These are phyloP conservation scores for Mimosa bimucronata DNA, from an alignment of 306 rosid genomes.

Conservation along the genomic window DNA sequence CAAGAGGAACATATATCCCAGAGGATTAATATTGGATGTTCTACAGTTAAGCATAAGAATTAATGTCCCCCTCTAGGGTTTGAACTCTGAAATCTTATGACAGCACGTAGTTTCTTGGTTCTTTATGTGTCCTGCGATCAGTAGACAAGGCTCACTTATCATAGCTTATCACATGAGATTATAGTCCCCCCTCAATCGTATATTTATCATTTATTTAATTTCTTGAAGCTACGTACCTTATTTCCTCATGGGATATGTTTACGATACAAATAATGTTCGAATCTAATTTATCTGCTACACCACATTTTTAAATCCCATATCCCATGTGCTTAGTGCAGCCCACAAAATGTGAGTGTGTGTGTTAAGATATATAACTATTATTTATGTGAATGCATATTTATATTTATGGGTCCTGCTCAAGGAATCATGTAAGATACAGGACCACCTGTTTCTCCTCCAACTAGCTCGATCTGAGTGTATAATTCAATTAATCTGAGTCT, in stretches of 20 bases:
- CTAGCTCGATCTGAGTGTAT: slow-evolving; percentile 37
- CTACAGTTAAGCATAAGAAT: slow-evolving; percentile 52
- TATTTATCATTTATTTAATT: slow-evolving; percentile 22
- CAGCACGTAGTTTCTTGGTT: slow-evolving; percentile 54
- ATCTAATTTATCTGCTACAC: slow-evolving; percentile 50
- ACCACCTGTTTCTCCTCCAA: slow-evolving; percentile 33
- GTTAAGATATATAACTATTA: not conserved
- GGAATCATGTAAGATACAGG: slow-evolving; percentile 29
- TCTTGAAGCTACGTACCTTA: slow-evolving; percentile 9
- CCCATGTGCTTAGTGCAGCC: slow-evolving; percentile 76
- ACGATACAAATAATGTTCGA: not conserved
- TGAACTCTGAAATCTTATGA: slow-evolving; percentile 48
- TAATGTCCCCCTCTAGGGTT: slow-evolving; percentile 52
- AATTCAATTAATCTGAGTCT: not conserved
- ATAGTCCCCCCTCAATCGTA: slow-evolving; percentile 63
- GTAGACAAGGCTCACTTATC: slow-evolving; percentile 56
- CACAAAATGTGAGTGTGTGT: not conserved
- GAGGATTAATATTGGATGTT: slow-evolving; percentile 37
- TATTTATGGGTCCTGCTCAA: slow-evolving; percentile 27
- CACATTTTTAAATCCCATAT: slow-evolving; percentile 36
- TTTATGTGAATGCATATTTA: not conserved
- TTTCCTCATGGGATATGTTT: slow-evolving; percentile 35
- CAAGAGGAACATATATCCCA: slow-evolving; percentile 30
- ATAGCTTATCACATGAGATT: slow-evolving; percentile 65
- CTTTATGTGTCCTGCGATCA: slow-evolving; percentile 59